Conservation (phyloP, 148 eudicot species). For the Chenopodium berlandieri region DNA sequence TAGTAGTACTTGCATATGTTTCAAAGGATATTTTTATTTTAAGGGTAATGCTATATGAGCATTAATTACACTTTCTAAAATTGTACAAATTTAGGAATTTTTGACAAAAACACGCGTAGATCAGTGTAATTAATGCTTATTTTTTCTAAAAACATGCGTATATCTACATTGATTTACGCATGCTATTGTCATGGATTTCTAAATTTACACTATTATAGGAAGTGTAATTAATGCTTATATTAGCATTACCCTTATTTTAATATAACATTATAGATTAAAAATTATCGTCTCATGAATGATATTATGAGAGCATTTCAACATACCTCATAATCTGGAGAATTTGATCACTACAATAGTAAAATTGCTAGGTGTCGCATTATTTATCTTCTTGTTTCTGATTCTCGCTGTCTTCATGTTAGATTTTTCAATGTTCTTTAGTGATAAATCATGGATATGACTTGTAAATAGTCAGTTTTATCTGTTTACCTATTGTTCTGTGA, state of each 20-base stretch:
- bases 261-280: no score
- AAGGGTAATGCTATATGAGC: no score
- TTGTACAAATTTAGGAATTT: no score
- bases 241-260: no score
- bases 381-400: background rate
- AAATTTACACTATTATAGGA: no score
- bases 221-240: no score
- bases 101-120: no score
- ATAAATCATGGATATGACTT: background rate
- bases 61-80: no score
- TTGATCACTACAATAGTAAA: background rate
- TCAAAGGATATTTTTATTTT: background rate
- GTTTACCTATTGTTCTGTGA: background rate
- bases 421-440: background rate
- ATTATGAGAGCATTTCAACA: background rate
- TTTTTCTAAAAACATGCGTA: no score
- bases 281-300: background rate
- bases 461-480: background rate
- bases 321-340: background rate
- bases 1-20: background rate
- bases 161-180: no score
- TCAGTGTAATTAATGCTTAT: no score
- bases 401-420: constrained; percentile 2
- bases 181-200: no score
- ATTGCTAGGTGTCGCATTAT: background rate